phyloP scores from a whole-genome alignment of 2,329 filamentous ascomycete genomes.

The Tolypocladium paradoxum region DNA sequence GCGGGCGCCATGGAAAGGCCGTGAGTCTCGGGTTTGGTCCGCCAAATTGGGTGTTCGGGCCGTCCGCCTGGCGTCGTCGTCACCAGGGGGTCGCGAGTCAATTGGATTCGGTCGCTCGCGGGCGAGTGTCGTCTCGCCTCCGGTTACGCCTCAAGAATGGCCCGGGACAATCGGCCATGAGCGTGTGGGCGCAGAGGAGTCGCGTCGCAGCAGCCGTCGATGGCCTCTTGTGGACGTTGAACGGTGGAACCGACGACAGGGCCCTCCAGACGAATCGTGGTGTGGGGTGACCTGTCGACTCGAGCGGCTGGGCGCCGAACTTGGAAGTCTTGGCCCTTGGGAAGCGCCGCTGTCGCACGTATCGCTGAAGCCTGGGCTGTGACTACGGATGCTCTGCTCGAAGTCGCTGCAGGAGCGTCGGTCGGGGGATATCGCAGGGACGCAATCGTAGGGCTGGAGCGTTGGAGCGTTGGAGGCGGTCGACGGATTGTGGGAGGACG shows the following conservation, averaged over 20 bases:
- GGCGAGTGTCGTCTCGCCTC: not conserved
- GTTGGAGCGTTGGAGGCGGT: not conserved
- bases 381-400: not conserved
- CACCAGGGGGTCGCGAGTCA: not conserved
- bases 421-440: not conserved
- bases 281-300: not conserved
- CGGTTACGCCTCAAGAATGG: not conserved
- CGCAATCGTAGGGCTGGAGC: not conserved
- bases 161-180: not conserved
- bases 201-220: not conserved
- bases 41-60: too few species aligned
- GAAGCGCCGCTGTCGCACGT: not conserved
- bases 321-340: not conserved
- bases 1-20: not conserved
- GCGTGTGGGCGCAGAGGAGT: not conserved
- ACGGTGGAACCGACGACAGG: not conserved
- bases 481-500: not conserved
- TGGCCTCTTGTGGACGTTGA: not conserved
- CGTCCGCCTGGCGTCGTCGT: too few species aligned
- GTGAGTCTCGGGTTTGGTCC: not conserved
- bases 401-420: not conserved
- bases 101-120: not conserved
- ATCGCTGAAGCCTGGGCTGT: not conserved
- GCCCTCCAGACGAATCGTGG: not conserved
- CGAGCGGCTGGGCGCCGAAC: not conserved